These are phyloP conservation scores for Aphanomyces stellatus DNA, from an alignment of 352 stramenopile genomes.

Conservation along the genomic window DNA sequence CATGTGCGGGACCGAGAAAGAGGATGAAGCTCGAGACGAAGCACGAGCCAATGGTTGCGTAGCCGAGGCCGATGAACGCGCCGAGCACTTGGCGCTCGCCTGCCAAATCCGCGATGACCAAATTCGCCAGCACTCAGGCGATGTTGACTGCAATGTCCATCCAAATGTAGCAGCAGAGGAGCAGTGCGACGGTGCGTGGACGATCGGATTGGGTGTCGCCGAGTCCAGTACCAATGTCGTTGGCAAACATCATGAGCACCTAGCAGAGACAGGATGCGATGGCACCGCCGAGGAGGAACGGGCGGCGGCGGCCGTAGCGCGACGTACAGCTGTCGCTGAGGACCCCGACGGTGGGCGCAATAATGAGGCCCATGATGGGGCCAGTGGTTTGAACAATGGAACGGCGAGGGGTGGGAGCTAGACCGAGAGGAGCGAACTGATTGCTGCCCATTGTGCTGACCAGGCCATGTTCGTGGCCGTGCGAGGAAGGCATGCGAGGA, in stretches of 20 bases:
- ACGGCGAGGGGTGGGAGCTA: slow-evolving; percentile 50
- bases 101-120: slow-evolving; percentile 70
- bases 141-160: slow-evolving; percentile 80
- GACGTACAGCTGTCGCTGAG: slow-evolving; percentile 47
- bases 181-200: slow-evolving; percentile 43
- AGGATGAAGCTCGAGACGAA: slow-evolving; percentile 64
- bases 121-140: slow-evolving; percentile 53
- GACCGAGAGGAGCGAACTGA: slow-evolving; percentile 62
- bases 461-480: slow-evolving; percentile 76
- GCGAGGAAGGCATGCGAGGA: slow-evolving; percentile 49
- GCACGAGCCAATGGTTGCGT: slow-evolving; percentile 51
- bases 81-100: slow-evolving; percentile 58
- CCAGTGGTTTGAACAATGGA: slow-evolving; percentile 66
- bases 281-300: slow-evolving; percentile 52
- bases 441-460: slow-evolving; percentile 62
- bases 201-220: slow-evolving; percentile 35
- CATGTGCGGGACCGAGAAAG: slow-evolving; percentile 51
- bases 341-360: slow-evolving; percentile 56
- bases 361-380: slow-evolving; percentile 55
- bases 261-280: slow-evolving; percentile 54
- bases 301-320: slow-evolving; percentile 51
- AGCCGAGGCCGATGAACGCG: slow-evolving; percentile 52
- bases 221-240: slow-evolving; percentile 44
- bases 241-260: slow-evolving; percentile 61
- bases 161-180: slow-evolving; percentile 71